A percentile compares a stretch with the other conserved stretches of the same genome.
Evolutionary conservation across 495 filamentous ascomycete species (phyloP).

Genomic region (Sporormia fimetaria): DNA sequence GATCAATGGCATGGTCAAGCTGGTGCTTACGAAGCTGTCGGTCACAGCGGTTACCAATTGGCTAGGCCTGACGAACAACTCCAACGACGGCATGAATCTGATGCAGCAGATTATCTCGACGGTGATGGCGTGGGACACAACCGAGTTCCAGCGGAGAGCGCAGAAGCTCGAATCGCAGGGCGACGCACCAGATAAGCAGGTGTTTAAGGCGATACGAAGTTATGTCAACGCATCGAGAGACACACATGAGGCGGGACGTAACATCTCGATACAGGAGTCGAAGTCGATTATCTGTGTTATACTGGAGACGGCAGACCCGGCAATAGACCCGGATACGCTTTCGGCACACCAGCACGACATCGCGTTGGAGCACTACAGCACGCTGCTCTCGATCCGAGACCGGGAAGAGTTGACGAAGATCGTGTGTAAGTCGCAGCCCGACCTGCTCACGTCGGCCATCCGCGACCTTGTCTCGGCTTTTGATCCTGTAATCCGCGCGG

Average conservation of each 20-base stretch:
- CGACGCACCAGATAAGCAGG: conserved; percentile 38
- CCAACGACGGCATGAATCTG: conserved; percentile 58
- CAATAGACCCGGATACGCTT: conserved; percentile 28
- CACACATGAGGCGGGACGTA: conserved; percentile 39
- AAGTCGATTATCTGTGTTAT: conserved; percentile 46
- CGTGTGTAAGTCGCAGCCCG: conserved; percentile 47
- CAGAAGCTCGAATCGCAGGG: conserved; percentile 43
- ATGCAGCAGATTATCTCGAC: conserved; percentile 55
- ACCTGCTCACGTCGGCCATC: conserved; percentile 47
- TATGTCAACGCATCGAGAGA: conserved; percentile 37
- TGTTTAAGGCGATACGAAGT: conserved; percentile 39
- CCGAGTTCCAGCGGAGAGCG: conserved; percentile 44
- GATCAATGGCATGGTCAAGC: conserved; percentile 50
- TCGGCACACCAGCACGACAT: conserved; percentile 41
- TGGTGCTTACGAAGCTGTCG: conserved; percentile 55
- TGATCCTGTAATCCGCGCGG: conserved; percentile 52
- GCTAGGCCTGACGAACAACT: conserved; percentile 46
- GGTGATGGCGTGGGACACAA: conserved; percentile 49
- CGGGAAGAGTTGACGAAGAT: conserved; percentile 47
- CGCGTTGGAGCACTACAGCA: conserved; percentile 48
- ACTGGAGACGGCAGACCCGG: conserved; percentile 28
- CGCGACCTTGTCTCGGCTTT: conserved; percentile 46
- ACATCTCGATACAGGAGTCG: conserved; percentile 22
- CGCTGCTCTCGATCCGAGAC: conserved; percentile 48
- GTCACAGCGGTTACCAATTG: conserved; percentile 52